phyloP scores from a whole-genome alignment of 1,284 basidiomycete species.

The Trametes polyzona region DNA sequence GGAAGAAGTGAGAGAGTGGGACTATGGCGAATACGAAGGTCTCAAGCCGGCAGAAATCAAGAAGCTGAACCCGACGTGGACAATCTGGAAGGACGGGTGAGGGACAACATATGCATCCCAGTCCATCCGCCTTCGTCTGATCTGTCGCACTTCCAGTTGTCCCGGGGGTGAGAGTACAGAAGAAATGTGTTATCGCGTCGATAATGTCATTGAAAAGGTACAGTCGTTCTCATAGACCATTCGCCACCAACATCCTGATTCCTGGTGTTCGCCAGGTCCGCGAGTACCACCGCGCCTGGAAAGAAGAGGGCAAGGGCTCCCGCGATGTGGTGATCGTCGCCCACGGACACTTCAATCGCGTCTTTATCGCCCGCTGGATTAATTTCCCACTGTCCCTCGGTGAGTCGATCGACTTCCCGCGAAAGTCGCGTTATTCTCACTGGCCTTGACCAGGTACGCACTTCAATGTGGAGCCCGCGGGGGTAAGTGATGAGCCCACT shows the following conservation, averaged over 20 bases:
- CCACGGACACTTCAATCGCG: constrained; percentile 86
- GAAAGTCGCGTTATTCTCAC: constrained; percentile 5
- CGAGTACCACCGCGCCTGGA: constrained; percentile 74
- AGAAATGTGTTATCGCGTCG: constrained; percentile 81
- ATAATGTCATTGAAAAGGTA: constrained; percentile 74
- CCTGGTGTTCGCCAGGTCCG: constrained; percentile 55
- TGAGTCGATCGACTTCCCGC: constrained; percentile 32
- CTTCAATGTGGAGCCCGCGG: constrained; percentile 82
- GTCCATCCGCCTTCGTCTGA: not conserved
- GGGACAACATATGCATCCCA: constrained; percentile 21
- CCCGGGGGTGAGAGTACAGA: constrained; percentile 84
- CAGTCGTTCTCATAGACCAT: not conserved
- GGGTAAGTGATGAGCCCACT: constrained; percentile 57
- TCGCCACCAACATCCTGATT: not conserved
- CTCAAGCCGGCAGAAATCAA: constrained; percentile 77
- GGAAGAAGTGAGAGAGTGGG: constrained; percentile 82
- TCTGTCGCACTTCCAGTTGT: constrained; percentile 52
- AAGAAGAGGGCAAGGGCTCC: constrained; percentile 62
- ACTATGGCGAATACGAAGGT: constrained; percentile 92
- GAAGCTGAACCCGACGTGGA: constrained; percentile 68
- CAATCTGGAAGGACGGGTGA: constrained; percentile 84
- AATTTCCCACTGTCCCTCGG: constrained; percentile 68
- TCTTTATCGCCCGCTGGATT: constrained; percentile 84
- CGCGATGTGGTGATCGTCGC: constrained; percentile 79
- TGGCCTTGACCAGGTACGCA: constrained; percentile 56